phyloP scores from a whole-genome alignment of 441 rosid species.

The Populus trichocarpa region DNA sequence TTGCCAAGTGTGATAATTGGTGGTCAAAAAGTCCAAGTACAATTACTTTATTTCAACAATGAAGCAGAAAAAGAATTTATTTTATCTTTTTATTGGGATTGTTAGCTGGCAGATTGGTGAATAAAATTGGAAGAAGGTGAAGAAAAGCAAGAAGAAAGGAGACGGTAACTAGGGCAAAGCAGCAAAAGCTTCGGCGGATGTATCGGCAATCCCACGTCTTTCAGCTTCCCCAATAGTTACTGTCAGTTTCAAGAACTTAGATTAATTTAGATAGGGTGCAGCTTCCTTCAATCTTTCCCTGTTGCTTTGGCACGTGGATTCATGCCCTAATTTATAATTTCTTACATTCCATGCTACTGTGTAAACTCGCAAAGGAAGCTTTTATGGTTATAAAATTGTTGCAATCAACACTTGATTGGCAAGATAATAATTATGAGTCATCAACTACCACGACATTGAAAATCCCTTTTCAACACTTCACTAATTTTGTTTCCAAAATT shows the following conservation, averaged over 20 bases:
- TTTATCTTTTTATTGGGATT: conserved; percentile 29
- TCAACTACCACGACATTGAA: not conserved
- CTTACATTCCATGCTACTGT: conserved; percentile 26
- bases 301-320: conserved; percentile 20
- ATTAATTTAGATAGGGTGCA: conserved; percentile 13
- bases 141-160: not conserved
- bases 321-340: not conserved
- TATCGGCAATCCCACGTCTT: conserved; percentile 46
- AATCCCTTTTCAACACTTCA: not conserved
- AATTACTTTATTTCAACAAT: conserved; percentile 9
- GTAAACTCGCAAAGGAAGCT: conserved; percentile 1
- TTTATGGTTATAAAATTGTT: not conserved
- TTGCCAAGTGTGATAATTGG: not conserved
- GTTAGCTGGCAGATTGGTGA: conserved; percentile 45
- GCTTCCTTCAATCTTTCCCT: conserved; percentile 26
- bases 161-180: conserved; percentile 14
- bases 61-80: not conserved
- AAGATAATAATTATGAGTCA: not conserved
- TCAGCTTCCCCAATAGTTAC: conserved; percentile 29
- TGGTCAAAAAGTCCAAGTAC: not conserved
- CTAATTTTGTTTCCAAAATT: not conserved
- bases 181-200: conserved; percentile 45
- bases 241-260: conserved; percentile 4
- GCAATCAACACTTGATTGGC: not conserved
- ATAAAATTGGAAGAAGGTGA: conserved; percentile 3